Conservation (phyloP, 371 early-diverging fungal genomes). For the Batkoa obscura region DNA sequence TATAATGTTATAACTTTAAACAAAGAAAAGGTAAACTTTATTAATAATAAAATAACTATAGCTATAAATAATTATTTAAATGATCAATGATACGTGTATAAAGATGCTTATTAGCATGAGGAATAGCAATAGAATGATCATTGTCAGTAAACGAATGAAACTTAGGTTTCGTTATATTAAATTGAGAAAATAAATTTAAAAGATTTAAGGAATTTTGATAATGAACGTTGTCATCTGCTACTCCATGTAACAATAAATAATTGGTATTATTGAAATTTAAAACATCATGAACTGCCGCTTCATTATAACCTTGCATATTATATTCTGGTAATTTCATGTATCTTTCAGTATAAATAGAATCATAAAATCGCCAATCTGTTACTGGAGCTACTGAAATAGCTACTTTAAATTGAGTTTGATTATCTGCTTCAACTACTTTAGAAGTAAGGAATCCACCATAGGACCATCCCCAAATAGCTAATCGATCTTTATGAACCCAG, state of each 20-base stretch:
- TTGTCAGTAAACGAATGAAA: slow-evolving; percentile 70
- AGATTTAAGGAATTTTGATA: slow-evolving; percentile 70
- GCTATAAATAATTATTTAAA: neutral
- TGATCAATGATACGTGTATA: neutral
- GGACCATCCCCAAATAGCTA: slow-evolving; percentile 95
- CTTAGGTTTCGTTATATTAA: slow-evolving; percentile 25
- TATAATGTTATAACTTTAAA: too few species aligned
- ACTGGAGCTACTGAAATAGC: slow-evolving; percentile 95
- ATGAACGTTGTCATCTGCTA: slow-evolving; percentile 85
- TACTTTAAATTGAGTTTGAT: slow-evolving; percentile 51
- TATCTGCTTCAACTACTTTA: slow-evolving; percentile 67
- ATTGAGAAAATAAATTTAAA: slow-evolving; percentile 30
- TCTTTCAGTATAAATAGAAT: slow-evolving; percentile 90
- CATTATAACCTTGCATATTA: slow-evolving; percentile 58
- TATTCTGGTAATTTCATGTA: slow-evolving; percentile 76
- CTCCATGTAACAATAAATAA: slow-evolving; percentile 80
- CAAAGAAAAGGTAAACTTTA: too few species aligned
- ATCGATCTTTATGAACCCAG: slow-evolving; percentile 53
- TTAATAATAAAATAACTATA: too few species aligned
- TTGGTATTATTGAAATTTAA: slow-evolving; percentile 55
- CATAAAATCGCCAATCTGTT: slow-evolving; percentile 74
- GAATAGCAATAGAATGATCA: slow-evolving; percentile 56
- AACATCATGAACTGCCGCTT: slow-evolving; percentile 60
- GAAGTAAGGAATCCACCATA: slow-evolving; percentile 85
- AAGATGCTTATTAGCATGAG: neutral